Conservation (phyloP, 768 basidiomycete genomes). For the Leccinum disarticulatum region DNA sequence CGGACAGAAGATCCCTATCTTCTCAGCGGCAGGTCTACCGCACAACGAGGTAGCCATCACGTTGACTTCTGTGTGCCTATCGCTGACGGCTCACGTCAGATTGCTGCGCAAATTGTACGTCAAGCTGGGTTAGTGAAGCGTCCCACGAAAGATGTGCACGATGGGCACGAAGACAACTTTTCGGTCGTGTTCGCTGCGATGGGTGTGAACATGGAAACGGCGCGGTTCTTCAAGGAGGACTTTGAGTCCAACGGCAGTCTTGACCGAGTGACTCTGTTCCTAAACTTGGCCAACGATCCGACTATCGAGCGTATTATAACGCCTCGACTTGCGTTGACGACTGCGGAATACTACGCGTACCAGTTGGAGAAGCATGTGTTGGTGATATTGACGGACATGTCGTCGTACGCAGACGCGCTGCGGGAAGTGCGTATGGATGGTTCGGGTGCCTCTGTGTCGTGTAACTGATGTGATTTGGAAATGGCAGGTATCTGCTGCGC, state of each 20-base stretch:
- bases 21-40: conserved; percentile 97
- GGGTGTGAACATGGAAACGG: conserved; percentile 99
- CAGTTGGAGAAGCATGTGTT: conserved; percentile 99
- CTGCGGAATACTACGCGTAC: conserved; percentile 99
- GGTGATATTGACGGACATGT: conserved; percentile 99
- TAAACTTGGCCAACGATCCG: conserved; percentile 98
- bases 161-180: conserved; percentile 99
- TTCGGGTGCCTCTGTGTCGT: conserved; percentile 4
- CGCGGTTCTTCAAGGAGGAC: conserved; percentile 99
- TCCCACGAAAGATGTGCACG: conserved; percentile 95
- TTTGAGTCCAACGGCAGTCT: conserved; percentile 98
- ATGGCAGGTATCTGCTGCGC: conserved; percentile 83
- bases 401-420: conserved; percentile 93
- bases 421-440: conserved; percentile 66
- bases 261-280: conserved; percentile 96
- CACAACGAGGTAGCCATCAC: conserved; percentile 82
- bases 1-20: conserved; percentile 99
- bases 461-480: conserved; percentile 9
- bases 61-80: conserved; percentile 22
- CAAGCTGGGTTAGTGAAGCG: conserved; percentile 97
- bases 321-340: conserved; percentile 95
- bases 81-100: conserved; percentile 49
- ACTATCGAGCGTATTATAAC: conserved; percentile 99
- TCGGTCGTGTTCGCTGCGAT: conserved; percentile 99
- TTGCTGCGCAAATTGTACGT: conserved; percentile 99